These are phyloP conservation scores for Aureoboletus auriporus DNA, from an alignment of 768 basidiomycete genomes.

Conservation along the genomic window DNA sequence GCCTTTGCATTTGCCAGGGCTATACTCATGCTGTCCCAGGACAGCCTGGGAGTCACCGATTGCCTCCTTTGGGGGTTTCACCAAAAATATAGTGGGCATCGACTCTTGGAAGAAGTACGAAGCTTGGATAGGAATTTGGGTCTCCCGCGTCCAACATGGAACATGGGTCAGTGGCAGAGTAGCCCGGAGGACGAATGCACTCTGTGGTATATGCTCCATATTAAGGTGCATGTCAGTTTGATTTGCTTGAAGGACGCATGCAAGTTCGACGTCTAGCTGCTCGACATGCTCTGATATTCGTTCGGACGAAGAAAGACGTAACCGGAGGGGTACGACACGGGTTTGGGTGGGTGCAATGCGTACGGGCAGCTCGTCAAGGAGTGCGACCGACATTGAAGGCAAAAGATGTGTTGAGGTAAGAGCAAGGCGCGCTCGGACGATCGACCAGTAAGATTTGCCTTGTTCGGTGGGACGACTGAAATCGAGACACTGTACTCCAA, in stretches of 20 bases:
- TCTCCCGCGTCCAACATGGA: constrained; percentile 35
- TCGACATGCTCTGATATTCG: constrained; percentile 33
- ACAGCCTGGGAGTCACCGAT: constrained; percentile 15
- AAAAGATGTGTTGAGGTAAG: constrained; percentile 1
- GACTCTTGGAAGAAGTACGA: constrained; percentile 56
- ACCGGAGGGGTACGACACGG: constrained; percentile 50
- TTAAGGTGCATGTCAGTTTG: no score
- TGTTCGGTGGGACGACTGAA: constrained; percentile 1
- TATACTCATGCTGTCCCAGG: background rate
- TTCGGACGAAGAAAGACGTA: constrained; percentile 35
- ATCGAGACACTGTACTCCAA: constrained; percentile 52
- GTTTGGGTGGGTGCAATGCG: constrained; percentile 61
- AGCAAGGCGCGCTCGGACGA: constrained; percentile 24
- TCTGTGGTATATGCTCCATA: background rate
- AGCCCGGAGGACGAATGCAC: constrained; percentile 27
- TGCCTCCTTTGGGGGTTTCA: constrained; percentile 48
- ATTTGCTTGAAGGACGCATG: constrained; percentile 12
- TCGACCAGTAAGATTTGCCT: constrained; percentile 51
- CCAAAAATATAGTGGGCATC: constrained; percentile 55
- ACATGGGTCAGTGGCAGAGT: constrained; percentile 45
- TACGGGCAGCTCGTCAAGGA: constrained; percentile 13
- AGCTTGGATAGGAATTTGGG: constrained; percentile 41
- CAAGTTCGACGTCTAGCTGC: constrained; percentile 38
- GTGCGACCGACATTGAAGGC: constrained; percentile 17
- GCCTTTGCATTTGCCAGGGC: constrained; percentile 9